Evolutionary conservation across 768 basidiomycete genomes (phyloP), one percentile per base, ranked within the genome.

Genomic region (Mycena belliarum): DNA sequence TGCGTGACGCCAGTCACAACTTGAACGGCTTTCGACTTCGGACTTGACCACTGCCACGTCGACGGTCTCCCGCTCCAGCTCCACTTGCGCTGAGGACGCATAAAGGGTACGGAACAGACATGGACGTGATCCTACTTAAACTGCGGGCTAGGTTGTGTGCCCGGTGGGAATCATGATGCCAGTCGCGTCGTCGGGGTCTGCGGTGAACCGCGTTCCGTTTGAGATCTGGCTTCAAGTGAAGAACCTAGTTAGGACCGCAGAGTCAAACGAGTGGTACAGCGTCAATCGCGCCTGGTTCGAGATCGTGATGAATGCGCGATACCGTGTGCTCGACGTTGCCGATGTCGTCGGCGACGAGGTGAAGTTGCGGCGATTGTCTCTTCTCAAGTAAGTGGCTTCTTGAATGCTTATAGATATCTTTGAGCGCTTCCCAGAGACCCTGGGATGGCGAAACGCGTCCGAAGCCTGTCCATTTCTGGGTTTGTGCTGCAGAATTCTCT

Each of bases 181-280:
- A 4, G 49, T 45, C n/a, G 28, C 15, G 15, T 21, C 35, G 18
- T 45, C 57, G 41, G 51, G 28, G 38, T 21, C 35, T 23, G 51
- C 57, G 41, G 51, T 37, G 38, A 51, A 47, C 35, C 42, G 59
- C 23, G 24, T 64, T 24, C 63, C 63, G 16, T 61, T 54, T 38
- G 63, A 64, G 29, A 61, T 61, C 3, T 64, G 63, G 63, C 63
- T 61, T 4, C 56, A 59, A 23, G 55, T 64, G 45, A 45, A 35
- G 15, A 50, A 55, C 26, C 50, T 61, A 28, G 20, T 64, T 1
- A 52, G 43, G 3, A 45, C 49, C 1, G 26, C 23, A 3, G 37
- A 61, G 12, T 44, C 51, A 14, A 20, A 23, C 15, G 37, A 37
- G 21, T 48, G 58, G 2, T 64, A 64, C 45, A 52, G 60, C 15